Conservation (phyloP, 106 monocot species). For the Acanthochlamys bracteata region DNA sequence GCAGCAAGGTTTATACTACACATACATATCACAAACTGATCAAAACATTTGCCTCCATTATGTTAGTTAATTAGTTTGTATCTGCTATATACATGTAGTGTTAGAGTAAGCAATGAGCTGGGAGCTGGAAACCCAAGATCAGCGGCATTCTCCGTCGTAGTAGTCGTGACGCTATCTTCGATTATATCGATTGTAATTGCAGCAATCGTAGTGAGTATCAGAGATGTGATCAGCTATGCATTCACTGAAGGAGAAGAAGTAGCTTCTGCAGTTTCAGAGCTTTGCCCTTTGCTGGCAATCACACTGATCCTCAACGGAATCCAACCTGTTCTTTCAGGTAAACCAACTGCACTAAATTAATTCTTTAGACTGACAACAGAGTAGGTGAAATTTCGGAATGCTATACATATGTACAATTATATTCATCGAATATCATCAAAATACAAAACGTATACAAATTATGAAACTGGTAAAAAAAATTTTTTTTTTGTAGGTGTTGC, state of each 20-base stretch:
- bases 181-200: constrained; percentile 34
- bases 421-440: too few relatives aligned
- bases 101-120: constrained; percentile 90
- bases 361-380: too few relatives aligned
- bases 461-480: too few relatives aligned
- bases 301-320: constrained; percentile 79
- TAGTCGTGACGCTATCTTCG: constrained; percentile 56
- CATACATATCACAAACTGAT: too few relatives aligned
- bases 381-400: too few relatives aligned
- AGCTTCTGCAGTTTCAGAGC: constrained; percentile 67
- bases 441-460: too few relatives aligned
- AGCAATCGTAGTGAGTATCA: constrained; percentile 26
- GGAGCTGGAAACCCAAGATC: constrained; percentile 78
- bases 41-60: too few relatives aligned
- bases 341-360: too few relatives aligned
- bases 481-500: constrained; percentile 51
- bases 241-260: constrained; percentile 79
- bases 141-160: constrained; percentile 66
- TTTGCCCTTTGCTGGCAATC: constrained; percentile 59
- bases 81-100: constrained; percentile 25
- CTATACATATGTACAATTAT: too few relatives aligned
- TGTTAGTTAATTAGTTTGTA: too few relatives aligned
- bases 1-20: constrained; percentile 89
- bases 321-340: constrained; percentile 77
- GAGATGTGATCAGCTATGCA: constrained; percentile 60